phyloP scores from a whole-genome alignment of 192 early-diverging fungal genomes.

The Backusella macrospora region DNA sequence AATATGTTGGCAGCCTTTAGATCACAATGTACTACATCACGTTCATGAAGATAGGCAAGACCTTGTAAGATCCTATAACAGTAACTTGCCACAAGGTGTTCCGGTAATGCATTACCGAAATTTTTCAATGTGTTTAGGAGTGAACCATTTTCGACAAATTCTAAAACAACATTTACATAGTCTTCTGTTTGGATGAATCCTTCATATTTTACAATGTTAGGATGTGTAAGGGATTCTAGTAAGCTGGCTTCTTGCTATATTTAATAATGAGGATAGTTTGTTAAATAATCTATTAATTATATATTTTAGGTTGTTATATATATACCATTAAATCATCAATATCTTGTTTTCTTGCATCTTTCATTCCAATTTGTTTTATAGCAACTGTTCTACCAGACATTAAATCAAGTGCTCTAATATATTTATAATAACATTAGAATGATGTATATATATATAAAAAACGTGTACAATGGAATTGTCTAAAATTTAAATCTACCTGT shows the following conservation, averaged over 20 bases:
- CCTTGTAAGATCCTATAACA: constrained; percentile 90
- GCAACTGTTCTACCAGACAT: constrained; percentile 83
- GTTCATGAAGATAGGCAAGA: constrained; percentile 84
- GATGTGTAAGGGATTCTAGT: constrained; percentile 79
- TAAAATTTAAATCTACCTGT: constrained; percentile 49
- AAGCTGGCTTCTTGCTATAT: constrained; percentile 76
- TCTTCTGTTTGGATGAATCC: constrained; percentile 75
- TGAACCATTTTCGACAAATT: constrained; percentile 95
- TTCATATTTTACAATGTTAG: constrained; percentile 84
- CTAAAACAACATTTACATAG: constrained; percentile 84
- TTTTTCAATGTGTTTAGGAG: constrained; percentile 81
- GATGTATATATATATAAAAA: constrained; percentile 14
- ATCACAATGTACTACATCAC: constrained; percentile 91
- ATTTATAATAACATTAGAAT: background rate
- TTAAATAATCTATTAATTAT: background rate
- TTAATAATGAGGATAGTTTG: background rate
- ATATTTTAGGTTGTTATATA: background rate
- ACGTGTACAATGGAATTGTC: background rate
- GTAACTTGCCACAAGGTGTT: constrained; percentile 85
- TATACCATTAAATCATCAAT: constrained; percentile 74
- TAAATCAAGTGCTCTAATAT: constrained; percentile 67
- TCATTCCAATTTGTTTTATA: constrained; percentile 83
- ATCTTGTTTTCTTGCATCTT: constrained; percentile 57
- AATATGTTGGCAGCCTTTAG: constrained; percentile 96
- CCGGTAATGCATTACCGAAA: constrained; percentile 85